Percentiles rank a stretch among this genome's conserved stretches.
Conservation (phyloP, 2,329 filamentous ascomycete genomes). For the Fusarium incarnatum region DNA sequence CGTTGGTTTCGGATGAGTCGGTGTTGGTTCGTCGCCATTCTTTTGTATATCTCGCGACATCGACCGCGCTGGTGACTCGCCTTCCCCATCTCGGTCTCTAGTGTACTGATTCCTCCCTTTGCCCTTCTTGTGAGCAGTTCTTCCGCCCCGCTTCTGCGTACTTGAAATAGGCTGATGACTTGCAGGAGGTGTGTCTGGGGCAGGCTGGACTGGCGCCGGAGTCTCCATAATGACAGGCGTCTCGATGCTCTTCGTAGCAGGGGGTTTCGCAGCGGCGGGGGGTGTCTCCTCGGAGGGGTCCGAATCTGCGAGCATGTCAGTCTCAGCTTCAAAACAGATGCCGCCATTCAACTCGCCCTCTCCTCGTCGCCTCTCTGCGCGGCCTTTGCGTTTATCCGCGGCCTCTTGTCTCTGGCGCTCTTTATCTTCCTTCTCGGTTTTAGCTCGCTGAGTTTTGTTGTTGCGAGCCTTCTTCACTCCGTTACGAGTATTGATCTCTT, state of each 20-base stretch:
- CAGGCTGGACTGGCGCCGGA: constrained; percentile 45
- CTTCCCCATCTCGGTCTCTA: constrained; percentile 74
- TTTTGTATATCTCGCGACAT: constrained; percentile 62
- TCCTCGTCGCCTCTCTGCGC: constrained; percentile 81
- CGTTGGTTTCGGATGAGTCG: constrained; percentile 52
- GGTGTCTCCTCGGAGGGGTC: constrained; percentile 77
- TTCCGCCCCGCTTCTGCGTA: constrained; percentile 68
- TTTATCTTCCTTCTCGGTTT: constrained; percentile 76
- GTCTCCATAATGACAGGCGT: constrained; percentile 47
- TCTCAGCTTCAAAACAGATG: neutral
- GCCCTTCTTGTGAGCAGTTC: constrained; percentile 73
- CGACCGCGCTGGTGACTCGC: constrained; percentile 68
- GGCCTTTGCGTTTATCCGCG: constrained; percentile 82
- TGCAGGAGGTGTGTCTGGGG: constrained; percentile 57
- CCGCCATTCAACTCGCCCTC: constrained; percentile 70
- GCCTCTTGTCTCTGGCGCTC: constrained; percentile 80
- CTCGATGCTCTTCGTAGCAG: constrained; percentile 48
- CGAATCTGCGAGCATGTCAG: constrained; percentile 65
- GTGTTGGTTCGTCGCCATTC: constrained; percentile 51
- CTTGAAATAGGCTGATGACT: constrained; percentile 59
- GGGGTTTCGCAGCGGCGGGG: constrained; percentile 55
- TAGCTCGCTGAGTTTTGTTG: constrained; percentile 70
- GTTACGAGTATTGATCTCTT: constrained; percentile 67
- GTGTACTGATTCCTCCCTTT: constrained; percentile 87
- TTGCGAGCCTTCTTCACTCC: constrained; percentile 70